Base-by-base conservation (phyloP, 331 rosid species). In the Telfairia occidentalis region DNA sequence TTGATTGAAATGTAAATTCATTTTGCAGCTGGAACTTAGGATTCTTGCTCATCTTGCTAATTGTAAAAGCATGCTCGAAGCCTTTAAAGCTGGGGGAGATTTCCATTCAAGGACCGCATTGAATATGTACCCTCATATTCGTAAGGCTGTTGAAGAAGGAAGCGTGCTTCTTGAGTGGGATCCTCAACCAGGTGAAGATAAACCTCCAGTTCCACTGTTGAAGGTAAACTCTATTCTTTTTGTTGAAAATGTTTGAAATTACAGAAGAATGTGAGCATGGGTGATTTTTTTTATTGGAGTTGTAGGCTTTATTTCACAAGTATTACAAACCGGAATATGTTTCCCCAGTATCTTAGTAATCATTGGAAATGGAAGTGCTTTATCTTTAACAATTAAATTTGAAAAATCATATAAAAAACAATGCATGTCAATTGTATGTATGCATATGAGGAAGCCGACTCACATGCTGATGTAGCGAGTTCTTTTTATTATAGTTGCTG, bases 41-140 rank as follows among this genome's bases (percentile, higher is more conserved):
- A 93, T 93, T 86, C 91, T 93, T 58, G 98, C 98, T 65, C 98
- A 93, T 85, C 97, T 93, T 76, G 88, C 98, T 60, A 81, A 86
- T 77, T 93, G 98, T 81, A 86, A 86, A 88, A 93, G 98, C 89
- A 93, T 93, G 98, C 81, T 89, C 85, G 96, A 88, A 45, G 98
- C 97, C 70, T 93, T 93, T 79, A 77, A 84, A 89, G 97, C 96
- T 63, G 98, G 98, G 53, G 98, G 98, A 76, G 98, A 93, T 89
- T 93, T 93, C 84, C 98, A 93, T 87, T 93, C 98, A 23, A 91
- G 98, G 81, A 93, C 98, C 9, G 98, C 98, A 60, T 84, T 93
- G 98, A 93, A 91, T 82, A 93, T 93, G 98, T 93, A 93, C 72
- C 91, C 96, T 32, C 90, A 91, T 84, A 91, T 94, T 82, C 91